Percentiles rank a stretch among this genome's conserved stretches.
phyloP scores from a whole-genome alignment of 257 asterid species.

The Verbena officinalis region DNA sequence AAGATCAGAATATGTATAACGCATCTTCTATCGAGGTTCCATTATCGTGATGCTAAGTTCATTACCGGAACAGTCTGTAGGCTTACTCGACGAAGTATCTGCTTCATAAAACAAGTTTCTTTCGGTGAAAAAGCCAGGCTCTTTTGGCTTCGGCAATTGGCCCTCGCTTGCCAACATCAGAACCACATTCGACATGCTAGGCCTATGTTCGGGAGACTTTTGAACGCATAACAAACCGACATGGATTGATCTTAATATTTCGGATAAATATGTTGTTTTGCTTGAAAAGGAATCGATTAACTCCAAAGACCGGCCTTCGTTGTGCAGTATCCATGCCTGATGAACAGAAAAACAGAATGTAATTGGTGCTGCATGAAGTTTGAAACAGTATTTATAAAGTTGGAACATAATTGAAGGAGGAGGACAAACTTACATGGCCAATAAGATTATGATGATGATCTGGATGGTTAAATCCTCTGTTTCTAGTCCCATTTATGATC shows the following conservation, averaged over 20 bases:
- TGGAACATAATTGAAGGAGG: too few relatives aligned
- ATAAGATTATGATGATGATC: conserved; percentile 31
- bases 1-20: too few relatives aligned
- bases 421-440: conserved; percentile 27
- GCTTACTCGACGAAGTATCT: conserved; percentile 21
- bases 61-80: conserved; percentile 11
- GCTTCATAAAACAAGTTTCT: conserved; percentile 19
- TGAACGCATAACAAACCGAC: conserved; percentile 34
- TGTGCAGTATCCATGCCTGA: conserved; percentile 36
- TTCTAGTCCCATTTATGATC: conserved; percentile 25
- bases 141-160: conserved; percentile 26
- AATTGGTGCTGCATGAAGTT: not conserved
- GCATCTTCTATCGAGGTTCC: conserved; percentile 17
- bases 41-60: conserved; percentile 21
- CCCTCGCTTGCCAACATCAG: conserved; percentile 35
- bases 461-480: conserved; percentile 22
- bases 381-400: too few relatives aligned
- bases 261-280: conserved; percentile 12
- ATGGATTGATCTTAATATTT: conserved; percentile 30
- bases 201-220: conserved; percentile 29
- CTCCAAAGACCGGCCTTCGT: conserved; percentile 32
- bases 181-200: conserved; percentile 36
- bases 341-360: not conserved
- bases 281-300: conserved; percentile 6
- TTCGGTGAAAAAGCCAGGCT: conserved; percentile 26